A percentile compares a stretch with the other conserved stretches of the same genome.
phyloP scores from a whole-genome alignment of 176 grass and related monocot species.

The Bromus sterilis region DNA sequence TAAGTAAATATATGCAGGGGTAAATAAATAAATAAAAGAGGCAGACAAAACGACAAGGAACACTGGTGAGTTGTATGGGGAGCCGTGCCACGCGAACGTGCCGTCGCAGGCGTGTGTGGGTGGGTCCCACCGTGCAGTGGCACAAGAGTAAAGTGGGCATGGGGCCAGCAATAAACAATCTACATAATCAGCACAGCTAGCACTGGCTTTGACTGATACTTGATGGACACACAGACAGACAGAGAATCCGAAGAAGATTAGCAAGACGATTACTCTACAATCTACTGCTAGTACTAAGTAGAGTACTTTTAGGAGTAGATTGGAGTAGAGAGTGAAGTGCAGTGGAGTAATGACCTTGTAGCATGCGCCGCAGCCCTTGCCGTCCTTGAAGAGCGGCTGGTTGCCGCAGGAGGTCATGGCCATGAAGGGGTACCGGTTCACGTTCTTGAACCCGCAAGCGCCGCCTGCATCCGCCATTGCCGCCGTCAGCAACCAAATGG shows the following conservation, averaged over 20 bases:
- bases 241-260: neutral
- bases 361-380: slow-evolving; percentile 72
- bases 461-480: slow-evolving; percentile 37
- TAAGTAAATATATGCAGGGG: neutral
- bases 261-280: neutral
- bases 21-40: too few relatives aligned
- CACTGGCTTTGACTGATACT: too few relatives aligned
- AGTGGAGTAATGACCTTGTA: slow-evolving; percentile 31
- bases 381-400: slow-evolving; percentile 56
- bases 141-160: neutral
- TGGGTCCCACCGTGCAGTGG: neutral
- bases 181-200: too few relatives aligned
- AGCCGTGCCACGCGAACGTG: neutral
- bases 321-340: neutral
- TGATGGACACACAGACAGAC: too few relatives aligned
- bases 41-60: neutral
- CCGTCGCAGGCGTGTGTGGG: neutral
- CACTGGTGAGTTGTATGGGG: neutral
- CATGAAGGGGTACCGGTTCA: slow-evolving; percentile 56
- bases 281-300: neutral
- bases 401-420: slow-evolving; percentile 77
- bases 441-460: slow-evolving; percentile 76
- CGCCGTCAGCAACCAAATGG: neutral
- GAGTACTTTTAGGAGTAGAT: neutral
- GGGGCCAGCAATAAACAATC: too few relatives aligned